phyloP scores from a whole-genome alignment of 2,329 filamentous ascomycete genomes.

The Ophiostoma populinum region DNA sequence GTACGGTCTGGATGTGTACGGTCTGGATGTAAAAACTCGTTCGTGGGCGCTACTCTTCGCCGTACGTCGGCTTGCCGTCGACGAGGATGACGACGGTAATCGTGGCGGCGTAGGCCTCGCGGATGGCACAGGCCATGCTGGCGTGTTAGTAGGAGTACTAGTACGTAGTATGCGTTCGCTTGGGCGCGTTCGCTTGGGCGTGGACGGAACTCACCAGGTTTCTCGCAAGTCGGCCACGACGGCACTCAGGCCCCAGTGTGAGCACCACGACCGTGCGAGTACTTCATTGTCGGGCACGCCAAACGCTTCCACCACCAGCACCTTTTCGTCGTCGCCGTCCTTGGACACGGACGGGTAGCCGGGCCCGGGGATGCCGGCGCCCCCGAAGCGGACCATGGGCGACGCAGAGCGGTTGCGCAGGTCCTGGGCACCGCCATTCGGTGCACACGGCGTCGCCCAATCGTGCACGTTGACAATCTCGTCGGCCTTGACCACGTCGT shows the following conservation, averaged over 20 bases:
- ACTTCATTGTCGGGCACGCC: slow-evolving; percentile 62
- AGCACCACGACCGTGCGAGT: slow-evolving; percentile 59
- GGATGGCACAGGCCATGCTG: slow-evolving; percentile 55
- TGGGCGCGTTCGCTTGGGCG: too few relatives aligned
- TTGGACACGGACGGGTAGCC: slow-evolving; percentile 10
- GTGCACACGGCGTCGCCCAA: slow-evolving; percentile 33
- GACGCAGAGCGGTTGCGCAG: slow-evolving; percentile 11
- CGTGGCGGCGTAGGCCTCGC: slow-evolving; percentile 59
- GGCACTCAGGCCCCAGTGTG: slow-evolving; percentile 56
- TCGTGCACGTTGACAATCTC: slow-evolving; percentile 47
- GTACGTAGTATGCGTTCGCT: too few relatives aligned
- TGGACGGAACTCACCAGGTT: slow-evolving; percentile 47
- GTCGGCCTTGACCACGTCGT: slow-evolving; percentile 41
- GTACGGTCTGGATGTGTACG: too few relatives aligned
- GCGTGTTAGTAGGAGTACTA: slow-evolving; percentile 6
- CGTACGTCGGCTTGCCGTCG: slow-evolving; percentile 19
- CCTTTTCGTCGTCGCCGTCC: slow-evolving; percentile 40
- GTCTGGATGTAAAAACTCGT: too few relatives aligned
- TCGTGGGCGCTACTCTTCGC: slow-evolving; percentile 11
- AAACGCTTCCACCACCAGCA: slow-evolving; percentile 56
- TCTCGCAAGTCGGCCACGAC: slow-evolving; percentile 50
- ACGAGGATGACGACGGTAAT: slow-evolving; percentile 55
- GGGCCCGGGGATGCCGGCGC: slow-evolving; percentile 7
- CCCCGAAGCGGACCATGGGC: slow-evolving; percentile 9
- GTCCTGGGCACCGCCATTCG: slow-evolving; percentile 3